Evolutionary conservation across 2,329 filamentous ascomycete genomes (phyloP), one percentile per base, ranked within the genome.

Genomic region (Rhynchosporium graminicola): DNA sequence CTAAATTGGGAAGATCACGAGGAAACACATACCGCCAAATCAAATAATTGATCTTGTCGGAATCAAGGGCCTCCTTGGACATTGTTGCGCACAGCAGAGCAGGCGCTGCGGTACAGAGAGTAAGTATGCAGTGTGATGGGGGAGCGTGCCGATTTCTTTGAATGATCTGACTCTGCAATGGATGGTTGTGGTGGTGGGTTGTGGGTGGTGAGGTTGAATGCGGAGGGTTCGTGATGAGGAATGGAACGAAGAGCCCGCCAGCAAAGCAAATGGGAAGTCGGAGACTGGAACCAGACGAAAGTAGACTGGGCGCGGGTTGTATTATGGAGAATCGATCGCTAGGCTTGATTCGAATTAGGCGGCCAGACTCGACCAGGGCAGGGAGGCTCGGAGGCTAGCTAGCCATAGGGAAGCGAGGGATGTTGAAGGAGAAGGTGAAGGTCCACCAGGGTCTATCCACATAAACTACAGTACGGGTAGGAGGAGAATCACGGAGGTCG

Each of bases 21-120:
- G 68, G 63, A 69, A 68, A 71, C 66, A 74, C 85, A 77, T 80
- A 88, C 86, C 84, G 87, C 86, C 86, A 88, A 75, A 88, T 81
- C 76, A 88, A 81, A 80, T 85, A 88, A 80, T 88, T 88, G 81
- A 88, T 79, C 80, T 83, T 81, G 76, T 88, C 82, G 69, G 84
- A 87, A 80, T 87, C 83, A 72, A 88, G 80, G 40, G 64, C 61
- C 68, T 75, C 74, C 67, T 75, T 74, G 20, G 71, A 64, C 72
- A 75, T 74, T 48, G 64, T 68, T 65, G 61, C 58, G 67, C 52
- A 59, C 42, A 47, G 40, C 29, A 36, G 57, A 60, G 56, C 61
- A 57, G 60, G 36, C 51, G 51, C 51, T 54, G 51, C 51, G 38
- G 51, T 54, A 54, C 51, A 20, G 20, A 20, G 20, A 38, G 4